Conservation (phyloP, 805 yeast genomes). For the Priceomyces melissophilus region DNA sequence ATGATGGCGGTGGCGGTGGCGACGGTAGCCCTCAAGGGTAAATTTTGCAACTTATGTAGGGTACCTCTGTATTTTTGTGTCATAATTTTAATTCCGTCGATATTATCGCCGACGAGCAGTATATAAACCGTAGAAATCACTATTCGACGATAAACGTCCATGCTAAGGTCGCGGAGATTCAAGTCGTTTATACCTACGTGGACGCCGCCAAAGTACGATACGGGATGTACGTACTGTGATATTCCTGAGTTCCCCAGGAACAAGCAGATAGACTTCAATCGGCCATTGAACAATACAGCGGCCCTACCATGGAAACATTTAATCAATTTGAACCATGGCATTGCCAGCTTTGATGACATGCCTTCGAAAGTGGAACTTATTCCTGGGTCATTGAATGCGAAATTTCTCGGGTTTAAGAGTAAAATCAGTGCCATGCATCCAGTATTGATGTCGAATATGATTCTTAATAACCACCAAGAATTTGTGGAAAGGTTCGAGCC, state of each 20-base stretch:
- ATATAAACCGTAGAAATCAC: too few relatives aligned
- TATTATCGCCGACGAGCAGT: too few relatives aligned
- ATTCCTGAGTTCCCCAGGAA: conserved; percentile 36
- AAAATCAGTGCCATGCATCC: conserved; percentile 46
- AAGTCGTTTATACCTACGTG: conserved; percentile 24
- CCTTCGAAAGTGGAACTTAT: conserved; percentile 49
- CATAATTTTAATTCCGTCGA: too few relatives aligned
- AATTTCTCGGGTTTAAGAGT: conserved; percentile 30
- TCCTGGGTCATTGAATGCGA: conserved; percentile 41
- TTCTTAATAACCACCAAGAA: conserved; percentile 17
- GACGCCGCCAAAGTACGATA: conserved; percentile 50
- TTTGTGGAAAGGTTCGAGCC: conserved; percentile 6
- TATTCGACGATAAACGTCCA: neutral
- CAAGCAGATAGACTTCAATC: conserved; percentile 38
- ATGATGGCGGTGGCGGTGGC: too few relatives aligned
- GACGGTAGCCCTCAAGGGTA: too few relatives aligned
- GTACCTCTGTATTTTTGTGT: too few relatives aligned
- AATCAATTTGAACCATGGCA: conserved; percentile 47
- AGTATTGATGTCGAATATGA: conserved; percentile 46
- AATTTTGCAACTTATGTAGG: too few relatives aligned
- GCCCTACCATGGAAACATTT: conserved; percentile 55
- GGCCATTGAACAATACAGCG: conserved; percentile 45
- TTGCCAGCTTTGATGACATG: conserved; percentile 35
- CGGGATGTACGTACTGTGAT: conserved; percentile 61
- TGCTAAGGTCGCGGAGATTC: conserved; percentile 3